Evolutionary conservation across 306 rosid species (phyloP).

Genomic region (Amphicarpaea edgeworthii): DNA sequence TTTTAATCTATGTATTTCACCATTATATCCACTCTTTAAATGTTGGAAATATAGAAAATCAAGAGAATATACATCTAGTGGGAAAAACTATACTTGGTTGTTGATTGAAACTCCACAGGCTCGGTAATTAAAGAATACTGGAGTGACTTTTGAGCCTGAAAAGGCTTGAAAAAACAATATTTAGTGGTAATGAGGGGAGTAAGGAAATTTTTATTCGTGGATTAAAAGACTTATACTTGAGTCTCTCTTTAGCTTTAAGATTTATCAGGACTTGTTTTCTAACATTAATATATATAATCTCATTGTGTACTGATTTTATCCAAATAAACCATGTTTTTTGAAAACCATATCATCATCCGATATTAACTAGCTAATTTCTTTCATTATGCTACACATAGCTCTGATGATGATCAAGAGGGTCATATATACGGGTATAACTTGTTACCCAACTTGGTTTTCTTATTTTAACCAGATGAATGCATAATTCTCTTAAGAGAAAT

Average conservation of each 20-base stretch:
- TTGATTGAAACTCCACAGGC: too few relatives aligned
- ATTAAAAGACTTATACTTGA: not conserved
- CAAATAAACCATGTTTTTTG: not conserved
- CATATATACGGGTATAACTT: not conserved
- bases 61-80: too few relatives aligned
- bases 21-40: too few relatives aligned
- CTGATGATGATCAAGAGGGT: not conserved
- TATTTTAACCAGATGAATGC: not conserved
- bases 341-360: not conserved
- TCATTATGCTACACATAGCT: not conserved
- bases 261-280: not conserved
- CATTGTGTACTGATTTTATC: not conserved
- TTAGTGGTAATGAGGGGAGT: too few relatives aligned
- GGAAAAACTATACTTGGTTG: too few relatives aligned
- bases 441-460: not conserved
- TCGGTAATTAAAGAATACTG: too few relatives aligned
- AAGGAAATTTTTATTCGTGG: too few relatives aligned
- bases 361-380: not conserved
- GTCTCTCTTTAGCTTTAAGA: not conserved
- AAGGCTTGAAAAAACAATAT: too few relatives aligned
- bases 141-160: too few relatives aligned
- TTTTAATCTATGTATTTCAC: too few relatives aligned
- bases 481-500: not conserved
- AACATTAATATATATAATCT: not conserved
- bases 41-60: too few relatives aligned